phyloP scores from a whole-genome alignment of 305 asterid species.

The Fraxinus velutina region DNA sequence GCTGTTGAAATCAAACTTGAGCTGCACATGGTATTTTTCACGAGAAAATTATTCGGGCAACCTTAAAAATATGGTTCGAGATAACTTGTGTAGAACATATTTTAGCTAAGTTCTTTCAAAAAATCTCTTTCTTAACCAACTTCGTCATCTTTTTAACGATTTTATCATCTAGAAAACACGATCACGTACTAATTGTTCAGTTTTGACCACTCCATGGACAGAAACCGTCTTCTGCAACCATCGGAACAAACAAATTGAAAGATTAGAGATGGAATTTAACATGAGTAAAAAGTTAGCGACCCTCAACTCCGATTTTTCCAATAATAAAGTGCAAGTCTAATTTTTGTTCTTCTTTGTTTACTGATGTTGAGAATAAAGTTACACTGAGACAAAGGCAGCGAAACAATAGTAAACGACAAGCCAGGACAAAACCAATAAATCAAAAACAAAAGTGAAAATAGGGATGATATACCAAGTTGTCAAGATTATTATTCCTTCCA shows the following conservation, averaged over 20 bases:
- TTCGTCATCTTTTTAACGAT: neutral
- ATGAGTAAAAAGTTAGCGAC: neutral
- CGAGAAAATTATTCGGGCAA: neutral
- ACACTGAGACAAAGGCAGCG: slow-evolving; percentile 5
- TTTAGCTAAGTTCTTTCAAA: neutral
- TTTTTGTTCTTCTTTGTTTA: neutral
- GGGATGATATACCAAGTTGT: neutral
- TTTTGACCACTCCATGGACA: neutral
- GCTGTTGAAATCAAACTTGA: neutral
- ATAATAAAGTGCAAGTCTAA: neutral
- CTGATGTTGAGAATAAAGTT: neutral
- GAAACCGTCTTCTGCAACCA: neutral
- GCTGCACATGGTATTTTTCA: neutral
- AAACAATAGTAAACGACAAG: slow-evolving; percentile 8
- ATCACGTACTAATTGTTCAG: neutral
- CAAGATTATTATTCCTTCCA: slow-evolving; percentile 7
- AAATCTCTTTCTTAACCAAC: neutral
- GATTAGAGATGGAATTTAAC: neutral
- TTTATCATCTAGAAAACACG: neutral
- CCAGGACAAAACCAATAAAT: neutral
- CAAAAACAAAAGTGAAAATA: slow-evolving; percentile 3
- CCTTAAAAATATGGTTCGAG: neutral
- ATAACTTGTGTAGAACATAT: neutral
- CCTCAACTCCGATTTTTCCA: neutral
- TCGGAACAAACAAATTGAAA: neutral